Evolutionary conservation across 345 rosid species (phyloP).

Genomic region (Euphorbia peplus): DNA sequence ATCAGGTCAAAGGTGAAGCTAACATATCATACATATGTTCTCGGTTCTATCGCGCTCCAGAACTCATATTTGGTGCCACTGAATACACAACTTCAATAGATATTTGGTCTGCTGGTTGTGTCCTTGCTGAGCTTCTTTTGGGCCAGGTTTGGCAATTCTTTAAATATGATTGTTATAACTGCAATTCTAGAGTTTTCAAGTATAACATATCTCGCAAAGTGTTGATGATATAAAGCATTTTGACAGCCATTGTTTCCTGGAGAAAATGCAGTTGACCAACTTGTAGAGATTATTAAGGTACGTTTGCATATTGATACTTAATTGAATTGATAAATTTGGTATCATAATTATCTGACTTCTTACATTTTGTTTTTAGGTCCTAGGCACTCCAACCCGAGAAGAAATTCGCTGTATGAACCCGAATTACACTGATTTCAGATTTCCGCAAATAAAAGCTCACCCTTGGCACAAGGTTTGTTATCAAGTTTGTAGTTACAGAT

Average conservation of each 20-base stretch:
- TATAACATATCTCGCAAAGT: neutral
- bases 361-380: slow-evolving; percentile 18
- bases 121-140: slow-evolving; percentile 36
- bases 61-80: slow-evolving; percentile 35
- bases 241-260: slow-evolving; percentile 35
- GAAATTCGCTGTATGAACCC: slow-evolving; percentile 42
- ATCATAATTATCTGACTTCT: neutral
- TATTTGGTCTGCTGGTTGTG: slow-evolving; percentile 39
- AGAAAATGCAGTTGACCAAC: slow-evolving; percentile 38
- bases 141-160: slow-evolving; percentile 25
- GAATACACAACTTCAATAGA: slow-evolving; percentile 36
- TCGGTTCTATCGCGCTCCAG: slow-evolving; percentile 37
- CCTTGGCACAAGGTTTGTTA: slow-evolving; percentile 36
- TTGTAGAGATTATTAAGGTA: slow-evolving; percentile 38
- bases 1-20: slow-evolving; percentile 34
- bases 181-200: neutral
- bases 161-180: neutral
- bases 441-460: slow-evolving; percentile 38
- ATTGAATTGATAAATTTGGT: neutral
- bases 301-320: neutral
- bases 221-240: neutral
- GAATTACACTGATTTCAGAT: slow-evolving; percentile 35
- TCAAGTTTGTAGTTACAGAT: neutral
- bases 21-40: slow-evolving; percentile 36
- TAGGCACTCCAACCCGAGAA: slow-evolving; percentile 38